Evolutionary conservation across 352 stramenopile species (phyloP).

Genomic region (Thraustochytrium striatum): DNA sequence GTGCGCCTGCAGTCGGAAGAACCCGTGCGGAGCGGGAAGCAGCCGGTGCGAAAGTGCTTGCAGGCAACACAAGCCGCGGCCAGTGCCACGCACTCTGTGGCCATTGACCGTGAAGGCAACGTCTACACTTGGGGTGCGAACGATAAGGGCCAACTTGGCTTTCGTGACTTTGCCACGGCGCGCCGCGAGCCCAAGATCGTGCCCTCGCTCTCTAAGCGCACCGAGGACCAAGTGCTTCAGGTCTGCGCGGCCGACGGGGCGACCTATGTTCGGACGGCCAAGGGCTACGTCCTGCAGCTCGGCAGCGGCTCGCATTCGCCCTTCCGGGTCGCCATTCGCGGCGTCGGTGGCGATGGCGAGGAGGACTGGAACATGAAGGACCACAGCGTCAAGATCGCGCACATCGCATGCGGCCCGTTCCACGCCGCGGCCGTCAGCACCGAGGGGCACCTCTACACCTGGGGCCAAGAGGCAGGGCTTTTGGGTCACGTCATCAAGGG

Average conservation of each 20-base stretch:
- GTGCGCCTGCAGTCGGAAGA: too few species aligned
- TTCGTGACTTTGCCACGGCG: background rate
- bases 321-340: constrained; percentile 2
- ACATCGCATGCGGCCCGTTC: constrained; percentile 74
- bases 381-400: background rate
- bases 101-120: background rate
- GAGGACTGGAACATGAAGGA: background rate
- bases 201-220: background rate
- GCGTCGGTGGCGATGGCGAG: background rate
- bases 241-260: constrained; percentile 34
- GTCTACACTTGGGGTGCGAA: constrained; percentile 29
- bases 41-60: background rate
- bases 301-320: constrained; percentile 17
- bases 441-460: constrained; percentile 67
- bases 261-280: background rate
- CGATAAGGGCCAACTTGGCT: constrained; percentile 36
- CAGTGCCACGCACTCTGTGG: constrained; percentile 20
- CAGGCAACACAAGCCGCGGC: background rate
- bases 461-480: constrained; percentile 57
- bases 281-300: constrained; percentile 30
- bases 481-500: constrained; percentile 40
- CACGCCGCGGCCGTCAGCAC: constrained; percentile 81
- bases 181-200: background rate
- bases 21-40: too few species aligned
- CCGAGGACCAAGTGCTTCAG: background rate